Percentiles rank a stretch among this genome's conserved stretches.
These are phyloP conservation scores for Fusarium praegraminearum DNA, from an alignment of 2,329 filamentous ascomycete species.

Conservation along the genomic window DNA sequence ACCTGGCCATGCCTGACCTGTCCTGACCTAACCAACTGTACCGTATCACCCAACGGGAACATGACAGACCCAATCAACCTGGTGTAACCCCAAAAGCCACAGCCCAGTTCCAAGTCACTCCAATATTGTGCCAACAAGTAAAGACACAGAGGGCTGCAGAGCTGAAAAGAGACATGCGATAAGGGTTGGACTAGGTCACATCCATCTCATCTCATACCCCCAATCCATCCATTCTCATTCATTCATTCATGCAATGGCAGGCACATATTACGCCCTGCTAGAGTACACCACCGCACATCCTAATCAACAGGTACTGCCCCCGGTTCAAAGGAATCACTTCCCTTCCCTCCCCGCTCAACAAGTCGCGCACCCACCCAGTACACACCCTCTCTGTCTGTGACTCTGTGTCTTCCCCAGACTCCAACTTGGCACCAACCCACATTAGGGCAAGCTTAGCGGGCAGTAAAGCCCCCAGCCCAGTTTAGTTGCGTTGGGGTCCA, in stretches of 20 bases:
- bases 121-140: not conserved
- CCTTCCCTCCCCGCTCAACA: not conserved
- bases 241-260: not conserved
- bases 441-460: not conserved
- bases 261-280: conserved; percentile 1
- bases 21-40: not conserved
- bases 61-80: not conserved
- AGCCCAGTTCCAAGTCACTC: not conserved
- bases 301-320: not conserved
- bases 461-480: not conserved
- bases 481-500: not conserved
- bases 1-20: not conserved
- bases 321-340: not conserved
- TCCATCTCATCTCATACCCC: not conserved
- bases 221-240: no score
- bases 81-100: not conserved
- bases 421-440: not conserved
- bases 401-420: conserved; percentile 15
- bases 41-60: not conserved
- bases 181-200: not conserved
- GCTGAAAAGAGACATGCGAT: conserved; percentile 2
- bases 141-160: not conserved
- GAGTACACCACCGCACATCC: not conserved
- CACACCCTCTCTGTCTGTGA: not conserved
- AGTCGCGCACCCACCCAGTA: conserved; percentile 11